Percentiles rank a stretch among this genome's conserved stretches.
These are phyloP conservation scores for Pelargonium citronellum DNA, from an alignment of 441 rosid species.

Conservation along the genomic window DNA sequence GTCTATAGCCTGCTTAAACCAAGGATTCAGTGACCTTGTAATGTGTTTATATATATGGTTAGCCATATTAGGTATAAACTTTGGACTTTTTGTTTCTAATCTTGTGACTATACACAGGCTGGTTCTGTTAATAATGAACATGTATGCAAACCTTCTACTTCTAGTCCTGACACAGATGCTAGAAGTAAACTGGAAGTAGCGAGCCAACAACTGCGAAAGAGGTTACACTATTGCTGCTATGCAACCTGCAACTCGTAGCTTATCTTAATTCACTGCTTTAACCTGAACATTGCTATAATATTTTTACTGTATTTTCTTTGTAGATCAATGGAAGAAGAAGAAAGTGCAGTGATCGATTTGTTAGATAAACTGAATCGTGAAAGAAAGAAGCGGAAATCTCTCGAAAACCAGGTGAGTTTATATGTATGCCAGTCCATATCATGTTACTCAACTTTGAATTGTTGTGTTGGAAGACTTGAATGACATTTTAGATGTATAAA, in stretches of 20 bases:
- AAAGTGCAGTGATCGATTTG: not conserved
- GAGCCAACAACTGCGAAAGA: not conserved
- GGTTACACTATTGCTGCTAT: not conserved
- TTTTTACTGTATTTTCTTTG: no score
- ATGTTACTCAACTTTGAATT: not conserved
- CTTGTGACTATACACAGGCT: not conserved
- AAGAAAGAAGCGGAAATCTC: conserved; percentile 20
- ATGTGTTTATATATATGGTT: not conserved
- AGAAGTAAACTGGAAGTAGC: not conserved
- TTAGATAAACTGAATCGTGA: conserved; percentile 20
- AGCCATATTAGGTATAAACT: not conserved
- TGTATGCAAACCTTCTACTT: not conserved
- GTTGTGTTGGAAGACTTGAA: no score
- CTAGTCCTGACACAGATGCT: not conserved
- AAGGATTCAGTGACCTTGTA: not conserved
- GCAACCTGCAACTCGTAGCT: not conserved
- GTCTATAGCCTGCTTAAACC: not conserved
- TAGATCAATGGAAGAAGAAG: conserved; percentile 15
- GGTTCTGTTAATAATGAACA: not conserved
- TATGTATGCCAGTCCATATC: no score
- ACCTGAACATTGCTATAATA: not conserved
- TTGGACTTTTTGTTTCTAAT: not conserved
- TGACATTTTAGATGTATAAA: no score
- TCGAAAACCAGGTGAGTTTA: conserved; percentile 39
- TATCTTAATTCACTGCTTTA: not conserved